Percentiles rank a stretch among this genome's conserved stretches.
Conservation (phyloP, 441 rosid genomes). For the Sinapis alba region DNA sequence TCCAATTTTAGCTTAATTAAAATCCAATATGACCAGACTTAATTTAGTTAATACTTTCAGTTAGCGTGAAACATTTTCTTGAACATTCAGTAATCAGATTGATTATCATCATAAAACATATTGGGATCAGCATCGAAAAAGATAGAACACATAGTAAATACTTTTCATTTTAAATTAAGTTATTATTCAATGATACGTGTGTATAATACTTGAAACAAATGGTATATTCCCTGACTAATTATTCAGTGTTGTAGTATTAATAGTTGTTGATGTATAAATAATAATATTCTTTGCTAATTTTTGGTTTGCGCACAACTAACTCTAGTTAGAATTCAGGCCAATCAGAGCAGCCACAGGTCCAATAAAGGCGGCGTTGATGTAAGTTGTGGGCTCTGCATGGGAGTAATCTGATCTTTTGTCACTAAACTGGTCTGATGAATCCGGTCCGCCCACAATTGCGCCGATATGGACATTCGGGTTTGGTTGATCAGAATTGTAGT, state of each 20-base stretch:
- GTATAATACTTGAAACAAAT: neutral
- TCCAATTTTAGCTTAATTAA: too few species aligned
- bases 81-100: neutral
- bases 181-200: neutral
- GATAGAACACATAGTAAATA: neutral
- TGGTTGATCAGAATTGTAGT: constrained; percentile 40
- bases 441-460: constrained; percentile 69
- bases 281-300: neutral
- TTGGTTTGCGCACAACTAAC: neutral
- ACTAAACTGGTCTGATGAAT: constrained; percentile 46
- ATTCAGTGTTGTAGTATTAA: neutral
- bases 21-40: neutral
- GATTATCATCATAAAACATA: neutral
- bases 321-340: constrained; percentile 17
- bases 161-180: neutral
- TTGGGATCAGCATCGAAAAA: neutral
- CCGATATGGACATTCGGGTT: constrained; percentile 61
- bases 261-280: constrained; percentile 14
- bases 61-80: neutral
- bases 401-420: constrained; percentile 58
- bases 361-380: constrained; percentile 58
- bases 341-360: constrained; percentile 60
- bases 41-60: neutral
- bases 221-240: neutral
- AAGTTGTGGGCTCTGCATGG: constrained; percentile 66